Base-by-base conservation (phyloP, 805 yeast species). In the Teunomyces gatunensis region DNA sequence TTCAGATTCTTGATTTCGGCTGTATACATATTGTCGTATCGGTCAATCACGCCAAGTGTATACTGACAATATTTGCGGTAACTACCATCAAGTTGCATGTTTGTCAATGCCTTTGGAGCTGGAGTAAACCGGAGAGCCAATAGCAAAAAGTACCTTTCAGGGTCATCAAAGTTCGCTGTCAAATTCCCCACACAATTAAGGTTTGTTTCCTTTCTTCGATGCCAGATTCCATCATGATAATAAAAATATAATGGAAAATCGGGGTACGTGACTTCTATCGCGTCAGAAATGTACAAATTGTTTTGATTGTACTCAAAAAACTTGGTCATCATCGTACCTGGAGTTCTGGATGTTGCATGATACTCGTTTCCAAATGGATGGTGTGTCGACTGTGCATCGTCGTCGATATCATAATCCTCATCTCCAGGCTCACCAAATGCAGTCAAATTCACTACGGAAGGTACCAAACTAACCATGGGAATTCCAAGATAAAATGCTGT, bases 361-460 rank as follows among this genome's bases (percentile, higher is more conserved):
- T 12, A 21, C 6, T n/a, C 6, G 12, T 15, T 12, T 20, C 29
- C 40, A 21, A 13, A 21, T 4, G 40, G 29, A 4, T n/a, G 9
- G 46, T 27, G 15, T 27, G 27, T 12, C 25, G 20, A 40, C 49
- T 12, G 41, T 46, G 6, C 40, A 20, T 48, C 51, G 11, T 48
- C 43, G 29, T 40, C 45, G 15, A 45, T 21, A 28, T 42, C 44
- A 5, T 32, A 36, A 12, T 44, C 51, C 21, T 36, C 60, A 2
- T 53, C 56, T 2, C 56, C 63, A 12, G 55, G 59, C n/a, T 57
- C 61, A 11, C 47, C 51, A 18, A 37, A 12, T 7, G 15, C 40
- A 3, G 40, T 20, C 23, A 37, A 13, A 20, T n/a, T 21, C 6
- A 37, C 25, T 5, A 37, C 29, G 3, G 40, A 37, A n/a, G 40